Base-by-base conservation (phyloP, 2,329 filamentous ascomycete species). In the Graphilbum fragrans region DNA sequence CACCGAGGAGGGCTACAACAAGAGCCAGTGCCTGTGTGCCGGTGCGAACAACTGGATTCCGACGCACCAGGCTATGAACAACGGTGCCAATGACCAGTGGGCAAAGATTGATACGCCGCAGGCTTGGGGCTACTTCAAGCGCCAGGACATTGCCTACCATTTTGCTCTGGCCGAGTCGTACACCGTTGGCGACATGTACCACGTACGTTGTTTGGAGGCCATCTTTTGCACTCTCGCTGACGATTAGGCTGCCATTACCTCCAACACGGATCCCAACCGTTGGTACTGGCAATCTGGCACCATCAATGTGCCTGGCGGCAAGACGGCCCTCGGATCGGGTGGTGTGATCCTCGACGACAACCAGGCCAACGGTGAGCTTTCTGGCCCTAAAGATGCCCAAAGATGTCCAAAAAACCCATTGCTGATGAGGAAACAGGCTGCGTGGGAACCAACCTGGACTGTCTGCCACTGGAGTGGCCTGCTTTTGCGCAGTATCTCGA, bases 121-220 rank as follows among this genome's bases (percentile, higher is more conserved):
- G 62, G 64, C 62, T 29, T 69, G 66, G 68, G 68, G 63, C 1
- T 71, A 73, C 50, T 62, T 62, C 48, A 68, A 65, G 42, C 57
- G 68, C 25, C 50, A 61, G 10, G 70, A 74, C 47, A 60, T 74
- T 21, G 69, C 70, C 0, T 64, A 70, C 27, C 70, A 74, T 29
- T 74, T 66, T 51, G 63, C 65, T 20, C 65, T 75, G 49, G 71
- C 69, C 5, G 71, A 75, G 48, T 66, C 62, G 8, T 74, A 66
- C 64, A 74, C 69, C 0, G 52, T 69, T 14, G 68, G 60, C 20
- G 69, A 72, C 49, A 71, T 70, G 65, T 72, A 72, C 46, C 66
- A 52, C 32, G 48, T 50, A 31, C 19, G 45, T 41, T 17, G 14
- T n/a, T 23, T 39, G n/a, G 7, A 16, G 5, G 4, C 5, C 8